These are phyloP conservation scores for Kluyveromyces sp. DNA, from an alignment of 1,139 yeast species.

Conservation along the genomic window DNA sequence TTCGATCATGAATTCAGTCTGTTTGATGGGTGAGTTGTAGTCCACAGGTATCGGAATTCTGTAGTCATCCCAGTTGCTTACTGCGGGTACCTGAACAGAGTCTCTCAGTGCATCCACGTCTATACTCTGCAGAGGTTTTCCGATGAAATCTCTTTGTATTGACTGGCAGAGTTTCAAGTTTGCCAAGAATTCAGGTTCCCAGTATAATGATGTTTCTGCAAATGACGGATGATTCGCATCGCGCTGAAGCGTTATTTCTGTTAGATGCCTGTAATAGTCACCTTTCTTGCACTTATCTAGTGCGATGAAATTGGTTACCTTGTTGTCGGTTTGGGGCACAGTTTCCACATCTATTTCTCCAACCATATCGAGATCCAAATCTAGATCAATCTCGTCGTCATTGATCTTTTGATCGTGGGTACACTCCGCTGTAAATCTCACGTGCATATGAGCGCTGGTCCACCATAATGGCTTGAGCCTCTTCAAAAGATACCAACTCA, in stretches of 20 bases:
- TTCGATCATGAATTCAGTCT: constrained; percentile 10
- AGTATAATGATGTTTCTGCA: constrained; percentile 29
- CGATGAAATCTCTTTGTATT: background rate
- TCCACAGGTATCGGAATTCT: background rate
- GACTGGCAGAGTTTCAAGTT: constrained; percentile 33
- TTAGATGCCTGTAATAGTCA: constrained; percentile 37
- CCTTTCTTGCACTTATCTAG: constrained; percentile 79
- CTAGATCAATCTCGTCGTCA: constrained; percentile 39
- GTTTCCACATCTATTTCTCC: constrained; percentile 1
- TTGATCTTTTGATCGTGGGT: constrained; percentile 31
- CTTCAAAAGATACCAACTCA: constrained; percentile 51
- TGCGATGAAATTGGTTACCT: constrained; percentile 58
- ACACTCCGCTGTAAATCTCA: constrained; percentile 53
- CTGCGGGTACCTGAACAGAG: constrained; percentile 1
- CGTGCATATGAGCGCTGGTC: constrained; percentile 91
- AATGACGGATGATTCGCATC: constrained; percentile 26
- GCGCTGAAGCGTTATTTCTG: constrained; percentile 37
- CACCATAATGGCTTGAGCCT: constrained; percentile 60
- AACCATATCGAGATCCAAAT: constrained; percentile 26
- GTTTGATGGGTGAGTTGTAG: constrained; percentile 7
- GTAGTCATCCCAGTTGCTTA: constrained; percentile 14
- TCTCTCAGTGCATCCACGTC: constrained; percentile 6
- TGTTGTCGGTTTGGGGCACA: constrained; percentile 1
- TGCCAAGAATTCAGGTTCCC: constrained; percentile 44
- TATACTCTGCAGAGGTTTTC: constrained; percentile 1